phyloP scores from a whole-genome alignment of 2,329 filamentous ascomycete genomes.

The Amylocarpus encephaloides region DNA sequence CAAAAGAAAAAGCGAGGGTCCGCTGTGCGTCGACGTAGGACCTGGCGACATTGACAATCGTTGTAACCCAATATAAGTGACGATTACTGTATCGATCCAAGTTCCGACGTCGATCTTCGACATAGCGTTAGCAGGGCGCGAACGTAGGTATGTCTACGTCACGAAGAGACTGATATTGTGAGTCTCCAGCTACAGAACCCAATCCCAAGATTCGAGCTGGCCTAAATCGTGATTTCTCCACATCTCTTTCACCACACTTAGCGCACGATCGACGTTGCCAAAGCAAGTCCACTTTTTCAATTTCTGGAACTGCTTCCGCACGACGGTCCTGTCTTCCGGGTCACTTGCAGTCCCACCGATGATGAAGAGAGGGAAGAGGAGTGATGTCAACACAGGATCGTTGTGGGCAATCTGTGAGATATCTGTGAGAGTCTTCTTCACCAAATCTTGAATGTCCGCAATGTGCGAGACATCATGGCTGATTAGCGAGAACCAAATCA shows the following conservation, averaged over 20 bases:
- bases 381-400: constrained; percentile 16
- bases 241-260: constrained; percentile 13
- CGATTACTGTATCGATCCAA: no score
- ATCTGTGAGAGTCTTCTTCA: constrained; percentile 5
- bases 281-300: constrained; percentile 18
- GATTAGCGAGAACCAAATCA: constrained; percentile 6
- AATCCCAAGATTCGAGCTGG: constrained; percentile 10
- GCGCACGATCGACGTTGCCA: constrained; percentile 19
- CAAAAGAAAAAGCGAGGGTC: no score
- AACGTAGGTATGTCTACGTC: constrained; percentile 8
- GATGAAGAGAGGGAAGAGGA: constrained; percentile 24
- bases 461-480: constrained; percentile 5
- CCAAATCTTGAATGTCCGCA: constrained; percentile 10
- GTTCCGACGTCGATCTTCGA: no score
- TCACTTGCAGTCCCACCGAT: constrained; percentile 13
- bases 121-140: background rate
- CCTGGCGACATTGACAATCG: no score
- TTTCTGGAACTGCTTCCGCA: constrained; percentile 12
- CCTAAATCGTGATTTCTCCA: constrained; percentile 17
- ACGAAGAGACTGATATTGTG: constrained; percentile 15
- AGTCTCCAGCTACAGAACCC: constrained; percentile 17
- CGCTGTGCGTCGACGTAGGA: no score
- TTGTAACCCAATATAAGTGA: no score
- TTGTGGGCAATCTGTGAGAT: constrained; percentile 14
- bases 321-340: constrained; percentile 8